phyloP scores from a whole-genome alignment of 306 rosid genomes.

The Cicer bijugum region DNA sequence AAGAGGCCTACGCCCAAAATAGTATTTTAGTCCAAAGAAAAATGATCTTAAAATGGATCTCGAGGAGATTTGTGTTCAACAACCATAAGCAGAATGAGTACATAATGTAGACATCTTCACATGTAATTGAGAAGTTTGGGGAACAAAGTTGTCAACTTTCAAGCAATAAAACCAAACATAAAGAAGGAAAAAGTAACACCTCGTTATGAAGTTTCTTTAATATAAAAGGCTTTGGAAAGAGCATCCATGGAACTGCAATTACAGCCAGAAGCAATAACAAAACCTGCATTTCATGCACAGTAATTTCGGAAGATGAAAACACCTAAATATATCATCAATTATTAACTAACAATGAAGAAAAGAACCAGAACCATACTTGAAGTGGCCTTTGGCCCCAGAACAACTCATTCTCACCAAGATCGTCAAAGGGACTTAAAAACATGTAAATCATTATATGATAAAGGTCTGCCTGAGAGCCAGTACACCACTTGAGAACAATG shows the following conservation, averaged over 20 bases:
- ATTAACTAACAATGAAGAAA: constrained; percentile 29
- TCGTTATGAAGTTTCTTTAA: constrained; percentile 83
- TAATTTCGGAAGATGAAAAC: constrained; percentile 43
- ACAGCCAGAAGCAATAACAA: constrained; percentile 82
- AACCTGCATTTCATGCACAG: constrained; percentile 67
- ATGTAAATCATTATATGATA: constrained; percentile 99
- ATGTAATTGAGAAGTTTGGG: constrained; percentile 27
- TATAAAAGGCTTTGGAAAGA: constrained; percentile 97
- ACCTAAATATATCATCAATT: constrained; percentile 16
- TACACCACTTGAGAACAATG: constrained; percentile 94
- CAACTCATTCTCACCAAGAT: constrained; percentile 92
- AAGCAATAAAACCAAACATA: constrained; percentile 38
- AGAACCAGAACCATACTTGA: constrained; percentile 68
- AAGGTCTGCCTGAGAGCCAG: constrained; percentile 98
- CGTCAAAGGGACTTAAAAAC: constrained; percentile 93
- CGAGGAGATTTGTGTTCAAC: constrained; percentile 23
- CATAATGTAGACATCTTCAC: neutral
- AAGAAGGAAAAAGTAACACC: constrained; percentile 57
- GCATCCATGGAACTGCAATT: constrained; percentile 99
- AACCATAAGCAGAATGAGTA: constrained; percentile 18
- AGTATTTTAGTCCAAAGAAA: constrained; percentile 37
- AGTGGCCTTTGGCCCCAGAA: constrained; percentile 99
- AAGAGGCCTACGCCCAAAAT: neutral
- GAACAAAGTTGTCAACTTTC: constrained; percentile 33
- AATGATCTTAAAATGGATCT: constrained; percentile 20